These are phyloP conservation scores for Sphagnum magellanicum DNA, from an alignment of 228 moss, liverwort and hornwort genomes.

Conservation along the genomic window DNA sequence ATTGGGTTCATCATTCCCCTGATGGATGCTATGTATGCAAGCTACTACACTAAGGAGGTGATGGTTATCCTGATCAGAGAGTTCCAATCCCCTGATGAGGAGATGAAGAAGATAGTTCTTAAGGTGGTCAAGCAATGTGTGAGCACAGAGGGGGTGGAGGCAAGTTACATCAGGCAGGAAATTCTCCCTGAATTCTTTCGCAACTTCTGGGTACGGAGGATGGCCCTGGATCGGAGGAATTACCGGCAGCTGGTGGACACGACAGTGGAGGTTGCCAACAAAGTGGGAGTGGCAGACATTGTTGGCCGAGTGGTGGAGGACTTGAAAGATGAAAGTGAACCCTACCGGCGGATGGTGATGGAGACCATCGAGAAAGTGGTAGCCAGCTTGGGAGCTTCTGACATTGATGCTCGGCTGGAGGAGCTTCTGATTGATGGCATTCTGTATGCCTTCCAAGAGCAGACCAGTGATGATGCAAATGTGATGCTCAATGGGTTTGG, in stretches of 20 bases:
- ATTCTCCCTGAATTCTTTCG: conserved; percentile 98
- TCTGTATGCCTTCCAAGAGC: conserved; percentile 96
- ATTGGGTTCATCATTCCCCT: conserved; percentile 99
- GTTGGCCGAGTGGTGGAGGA: conserved; percentile 97
- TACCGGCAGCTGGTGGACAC: conserved; percentile 98
- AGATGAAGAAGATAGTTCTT: conserved; percentile 99
- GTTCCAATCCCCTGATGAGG: conserved; percentile 98
- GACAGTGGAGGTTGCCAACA: conserved; percentile 96
- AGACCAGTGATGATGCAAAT: conserved; percentile 98
- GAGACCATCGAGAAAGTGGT: conserved; percentile 99
- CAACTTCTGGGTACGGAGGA: conserved; percentile 96
- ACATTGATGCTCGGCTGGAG: conserved; percentile 88
- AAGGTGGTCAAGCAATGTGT: conserved; percentile 99
- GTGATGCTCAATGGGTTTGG: conserved; percentile 99
- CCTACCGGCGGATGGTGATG: conserved; percentile 98
- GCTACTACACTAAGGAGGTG: conserved; percentile 97
- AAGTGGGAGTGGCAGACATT: conserved; percentile 96
- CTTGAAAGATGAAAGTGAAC: conserved; percentile 97
- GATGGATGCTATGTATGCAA: conserved; percentile 98
- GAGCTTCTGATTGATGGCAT: conserved; percentile 96
- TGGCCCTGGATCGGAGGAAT: conserved; percentile 98
- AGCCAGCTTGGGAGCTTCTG: conserved; percentile 91
- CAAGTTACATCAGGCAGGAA: conserved; percentile 81
- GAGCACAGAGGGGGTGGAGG: conserved; percentile 96
- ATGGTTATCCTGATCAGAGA: conserved; percentile 97